A percentile compares a stretch with the other conserved stretches of the same genome.
Evolutionary conservation across 2,329 filamentous ascomycete species (phyloP).

Genomic region (Thielaviopsis musarum): DNA sequence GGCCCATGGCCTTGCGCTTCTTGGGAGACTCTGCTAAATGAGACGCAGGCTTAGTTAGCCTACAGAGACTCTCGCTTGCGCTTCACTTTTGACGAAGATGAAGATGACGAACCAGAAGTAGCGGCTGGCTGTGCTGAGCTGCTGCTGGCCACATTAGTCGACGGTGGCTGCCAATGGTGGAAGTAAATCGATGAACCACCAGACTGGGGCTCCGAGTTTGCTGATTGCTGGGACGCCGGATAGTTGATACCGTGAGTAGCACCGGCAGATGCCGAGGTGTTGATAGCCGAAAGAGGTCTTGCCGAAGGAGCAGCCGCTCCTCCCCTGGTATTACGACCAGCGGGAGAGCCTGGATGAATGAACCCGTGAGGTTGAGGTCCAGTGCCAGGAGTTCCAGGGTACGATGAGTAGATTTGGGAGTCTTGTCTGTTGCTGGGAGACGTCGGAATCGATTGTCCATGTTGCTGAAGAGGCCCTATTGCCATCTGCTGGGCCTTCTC

Average conservation of each 20-base stretch:
- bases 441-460: conserved; percentile 18
- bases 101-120: conserved; percentile 51
- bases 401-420: conserved; percentile 25
- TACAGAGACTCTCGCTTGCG: conserved; percentile 26
- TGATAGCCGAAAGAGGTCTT: conserved; percentile 23
- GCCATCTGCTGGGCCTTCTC: conserved; percentile 51
- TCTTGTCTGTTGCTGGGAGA: conserved; percentile 9
- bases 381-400: conserved; percentile 20
- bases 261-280: conserved; percentile 8
- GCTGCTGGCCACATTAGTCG: conserved; percentile 40
- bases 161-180: conserved; percentile 81
- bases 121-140: conserved; percentile 51
- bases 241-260: conserved; percentile 3
- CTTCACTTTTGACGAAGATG: conserved; percentile 18
- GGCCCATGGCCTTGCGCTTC: conserved; percentile 62
- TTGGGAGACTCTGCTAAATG: conserved; percentile 59
- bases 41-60: conserved; percentile 20
- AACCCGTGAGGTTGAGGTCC: conserved; percentile 2
- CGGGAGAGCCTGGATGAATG: conserved; percentile 7
- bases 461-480: conserved; percentile 22
- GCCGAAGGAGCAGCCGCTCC: conserved; percentile 9
- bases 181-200: conserved; percentile 52
- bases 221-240: conserved; percentile 25
- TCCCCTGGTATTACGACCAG: conserved; percentile 1
- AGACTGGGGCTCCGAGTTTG: conserved; percentile 44